A percentile compares a stretch with the other conserved stretches of the same genome.
Conservation (phyloP, 495 filamentous ascomycete species). For the Penicillium atrosanguineum region DNA sequence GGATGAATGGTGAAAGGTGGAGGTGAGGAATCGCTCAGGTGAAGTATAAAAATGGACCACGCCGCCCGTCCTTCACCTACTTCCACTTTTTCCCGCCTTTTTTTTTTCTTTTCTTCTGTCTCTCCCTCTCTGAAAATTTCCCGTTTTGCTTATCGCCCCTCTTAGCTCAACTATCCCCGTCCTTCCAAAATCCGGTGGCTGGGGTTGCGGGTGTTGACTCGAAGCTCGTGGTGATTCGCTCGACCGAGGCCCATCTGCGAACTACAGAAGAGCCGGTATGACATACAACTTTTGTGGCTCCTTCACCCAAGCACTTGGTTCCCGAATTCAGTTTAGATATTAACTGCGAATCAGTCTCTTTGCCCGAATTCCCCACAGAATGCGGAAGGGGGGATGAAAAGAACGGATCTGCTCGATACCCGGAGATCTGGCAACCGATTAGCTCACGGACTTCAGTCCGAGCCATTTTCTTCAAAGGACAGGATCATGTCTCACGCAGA, state of each 20-base stretch:
- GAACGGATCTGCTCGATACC: neutral
- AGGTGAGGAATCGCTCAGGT: constrained; percentile 5
- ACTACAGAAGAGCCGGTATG: constrained; percentile 23
- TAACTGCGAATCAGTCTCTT: neutral
- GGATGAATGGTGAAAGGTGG: constrained; percentile 8
- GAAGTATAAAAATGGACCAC: constrained; percentile 22
- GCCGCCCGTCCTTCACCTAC: constrained; percentile 17
- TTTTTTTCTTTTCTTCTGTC: constrained; percentile 8
- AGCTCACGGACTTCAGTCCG: neutral
- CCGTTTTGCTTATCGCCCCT: constrained; percentile 1
- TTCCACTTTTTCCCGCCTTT: neutral
- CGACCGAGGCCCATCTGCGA: constrained; percentile 9
- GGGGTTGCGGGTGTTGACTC: constrained; percentile 26
- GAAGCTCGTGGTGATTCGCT: constrained; percentile 20
- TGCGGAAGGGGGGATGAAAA: neutral
- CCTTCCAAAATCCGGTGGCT: constrained; percentile 35
- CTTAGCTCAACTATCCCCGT: constrained; percentile 1
- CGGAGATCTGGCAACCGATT: neutral
- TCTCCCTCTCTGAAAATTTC: constrained; percentile 4
- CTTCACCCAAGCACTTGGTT: neutral
- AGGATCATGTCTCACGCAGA: neutral
- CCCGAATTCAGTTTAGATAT: neutral
- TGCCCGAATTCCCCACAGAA: neutral
- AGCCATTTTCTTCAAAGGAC: neutral
- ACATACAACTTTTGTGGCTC: constrained; percentile 9